Conservation (phyloP, 1,284 basidiomycete genomes). For the Fomitopsis schrenkii region DNA sequence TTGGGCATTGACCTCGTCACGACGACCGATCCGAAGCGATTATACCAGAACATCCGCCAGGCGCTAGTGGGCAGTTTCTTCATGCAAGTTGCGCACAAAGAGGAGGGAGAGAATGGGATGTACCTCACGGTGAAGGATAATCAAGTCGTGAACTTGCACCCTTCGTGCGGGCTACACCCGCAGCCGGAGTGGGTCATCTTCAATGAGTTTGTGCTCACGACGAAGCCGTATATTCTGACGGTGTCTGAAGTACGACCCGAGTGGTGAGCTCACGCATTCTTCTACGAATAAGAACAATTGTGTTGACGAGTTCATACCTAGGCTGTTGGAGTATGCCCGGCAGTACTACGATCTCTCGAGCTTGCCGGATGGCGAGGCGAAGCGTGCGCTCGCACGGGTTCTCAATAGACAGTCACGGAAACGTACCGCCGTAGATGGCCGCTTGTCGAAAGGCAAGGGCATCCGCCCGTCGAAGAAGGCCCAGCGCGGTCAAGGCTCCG, state of each 20-base stretch:
- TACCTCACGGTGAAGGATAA: conserved; percentile 95
- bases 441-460: not conserved
- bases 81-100: conserved; percentile 97
- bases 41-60: conserved; percentile 79
- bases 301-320: conserved; percentile 23
- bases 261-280: conserved; percentile 53
- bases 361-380: conserved; percentile 74
- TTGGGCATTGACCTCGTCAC: conserved; percentile 81
- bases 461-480: not conserved
- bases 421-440: not conserved
- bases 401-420: conserved; percentile 37
- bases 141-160: conserved; percentile 87
- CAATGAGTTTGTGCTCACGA: conserved; percentile 97
- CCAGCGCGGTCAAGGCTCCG: not conserved
- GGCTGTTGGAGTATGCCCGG: conserved; percentile 84
- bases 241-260: conserved; percentile 88
- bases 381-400: conserved; percentile 48
- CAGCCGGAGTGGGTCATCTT: conserved; percentile 97
- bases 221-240: conserved; percentile 85
- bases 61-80: conserved; percentile 94
- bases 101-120: conserved; percentile 86
- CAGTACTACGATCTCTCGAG: conserved; percentile 71
- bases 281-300: not conserved
- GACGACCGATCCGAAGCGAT: conserved; percentile 75
- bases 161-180: conserved; percentile 89